These are phyloP conservation scores for Suillus decipiens DNA, from an alignment of 768 basidiomycete genomes.

Conservation along the genomic window DNA sequence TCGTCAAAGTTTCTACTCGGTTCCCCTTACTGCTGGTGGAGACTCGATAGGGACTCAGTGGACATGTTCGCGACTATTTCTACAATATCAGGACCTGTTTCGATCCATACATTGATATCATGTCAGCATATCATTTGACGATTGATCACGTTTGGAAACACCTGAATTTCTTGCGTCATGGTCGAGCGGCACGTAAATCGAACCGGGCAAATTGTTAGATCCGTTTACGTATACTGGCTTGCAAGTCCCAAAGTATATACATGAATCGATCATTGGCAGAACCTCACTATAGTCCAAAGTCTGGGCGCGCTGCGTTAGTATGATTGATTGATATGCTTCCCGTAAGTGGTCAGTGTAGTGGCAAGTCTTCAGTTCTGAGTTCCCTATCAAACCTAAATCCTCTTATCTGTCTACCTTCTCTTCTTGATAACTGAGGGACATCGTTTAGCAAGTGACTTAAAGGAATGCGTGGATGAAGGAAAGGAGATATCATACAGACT, in stretches of 20 bases:
- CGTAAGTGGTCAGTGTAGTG: constrained; percentile 16
- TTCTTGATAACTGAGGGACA: constrained; percentile 56
- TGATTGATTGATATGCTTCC: constrained; percentile 14
- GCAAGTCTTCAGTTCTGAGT: neutral
- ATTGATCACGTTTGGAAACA: constrained; percentile 3
- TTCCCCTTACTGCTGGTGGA: constrained; percentile 76
- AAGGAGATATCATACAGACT: constrained; percentile 22
- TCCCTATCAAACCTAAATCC: constrained; percentile 26
- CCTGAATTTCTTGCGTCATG: neutral
- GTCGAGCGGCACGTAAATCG: neutral
- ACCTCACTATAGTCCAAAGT: neutral
- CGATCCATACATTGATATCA: neutral
- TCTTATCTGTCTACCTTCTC: constrained; percentile 42
- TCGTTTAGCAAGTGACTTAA: neutral
- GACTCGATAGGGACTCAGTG: constrained; percentile 22
- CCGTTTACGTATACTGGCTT: no score
- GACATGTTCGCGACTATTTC: constrained; percentile 14
- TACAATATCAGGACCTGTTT: neutral
- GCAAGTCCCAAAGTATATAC: constrained; percentile 11
- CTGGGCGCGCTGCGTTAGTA: no score
- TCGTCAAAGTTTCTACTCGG: constrained; percentile 71
- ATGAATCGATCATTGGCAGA: neutral
- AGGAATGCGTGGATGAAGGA: constrained; percentile 13
- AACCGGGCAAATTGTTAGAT: neutral
- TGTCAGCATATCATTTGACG: constrained; percentile 6